These are phyloP conservation scores for Skeletonema tropicum DNA, from an alignment of 108 stramenopile species.

Conservation along the genomic window DNA sequence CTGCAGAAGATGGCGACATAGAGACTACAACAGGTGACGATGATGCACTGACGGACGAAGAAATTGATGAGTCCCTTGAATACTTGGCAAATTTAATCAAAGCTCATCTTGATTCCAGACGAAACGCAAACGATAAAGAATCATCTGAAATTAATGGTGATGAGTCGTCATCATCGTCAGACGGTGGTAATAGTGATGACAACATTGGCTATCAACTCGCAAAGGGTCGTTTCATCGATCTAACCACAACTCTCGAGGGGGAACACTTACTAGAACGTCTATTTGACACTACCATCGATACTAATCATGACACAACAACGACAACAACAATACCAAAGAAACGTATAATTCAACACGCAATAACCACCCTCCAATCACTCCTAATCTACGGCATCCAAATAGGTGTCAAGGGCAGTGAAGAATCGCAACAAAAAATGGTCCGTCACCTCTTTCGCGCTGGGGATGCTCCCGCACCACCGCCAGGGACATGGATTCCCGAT, in stretches of 20 bases:
- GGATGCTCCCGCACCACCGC: slow-evolving; percentile 10
- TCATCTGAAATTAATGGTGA: background rate
- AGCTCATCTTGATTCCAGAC: slow-evolving; percentile 5
- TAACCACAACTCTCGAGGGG: slow-evolving; percentile 24
- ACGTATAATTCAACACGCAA: slow-evolving; percentile 52
- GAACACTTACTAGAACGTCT: slow-evolving; percentile 5
- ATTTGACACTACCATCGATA: background rate
- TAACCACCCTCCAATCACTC: slow-evolving; percentile 68
- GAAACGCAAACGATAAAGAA: background rate
- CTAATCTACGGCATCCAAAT: slow-evolving; percentile 64
- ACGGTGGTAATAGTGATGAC: background rate
- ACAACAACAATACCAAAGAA: slow-evolving; percentile 8
- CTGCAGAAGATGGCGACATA: background rate
- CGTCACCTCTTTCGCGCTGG: slow-evolving; percentile 51
- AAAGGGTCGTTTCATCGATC: slow-evolving; percentile 59
- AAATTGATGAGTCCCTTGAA: slow-evolving; percentile 27
- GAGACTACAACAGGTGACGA: background rate
- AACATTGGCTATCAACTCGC: slow-evolving; percentile 12
- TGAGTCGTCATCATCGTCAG: too few relatives aligned
- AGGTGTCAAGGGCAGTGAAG: slow-evolving; percentile 63
- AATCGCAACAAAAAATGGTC: slow-evolving; percentile 49
- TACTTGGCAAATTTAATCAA: slow-evolving; percentile 21
- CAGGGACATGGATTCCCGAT: slow-evolving; percentile 11
- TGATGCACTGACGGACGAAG: slow-evolving; percentile 5
- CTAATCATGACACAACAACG: background rate